Evolutionary conservation across 2,329 filamentous ascomycete genomes (phyloP).

Genomic region (Aspergillus jensenii): DNA sequence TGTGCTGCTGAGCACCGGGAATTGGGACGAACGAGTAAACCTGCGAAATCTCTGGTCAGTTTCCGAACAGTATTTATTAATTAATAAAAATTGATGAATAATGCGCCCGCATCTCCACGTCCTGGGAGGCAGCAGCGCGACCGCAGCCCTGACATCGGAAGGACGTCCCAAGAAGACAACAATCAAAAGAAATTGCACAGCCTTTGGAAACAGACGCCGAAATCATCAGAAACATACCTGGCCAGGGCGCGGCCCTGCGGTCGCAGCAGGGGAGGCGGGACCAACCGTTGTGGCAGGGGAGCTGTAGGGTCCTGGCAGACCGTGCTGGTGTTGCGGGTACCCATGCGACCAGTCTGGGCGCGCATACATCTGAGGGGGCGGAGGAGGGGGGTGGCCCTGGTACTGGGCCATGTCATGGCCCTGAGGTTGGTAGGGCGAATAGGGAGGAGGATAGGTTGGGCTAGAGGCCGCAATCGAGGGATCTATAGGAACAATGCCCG

Average conservation of each 20-base stretch:
- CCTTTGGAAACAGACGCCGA: slow-evolving; percentile 31
- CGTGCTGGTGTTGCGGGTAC: slow-evolving; percentile 48
- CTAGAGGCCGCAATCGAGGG: slow-evolving; percentile 91
- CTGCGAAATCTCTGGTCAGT: slow-evolving; percentile 48
- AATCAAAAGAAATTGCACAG: slow-evolving; percentile 26
- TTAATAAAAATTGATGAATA: slow-evolving; percentile 18
- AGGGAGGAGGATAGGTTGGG: slow-evolving; percentile 83
- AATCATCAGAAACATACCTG: slow-evolving; percentile 56
- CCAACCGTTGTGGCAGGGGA: slow-evolving; percentile 59
- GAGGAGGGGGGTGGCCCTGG: slow-evolving; percentile 47
- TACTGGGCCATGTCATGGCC: slow-evolving; percentile 83
- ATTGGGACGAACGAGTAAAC: slow-evolving; percentile 98
- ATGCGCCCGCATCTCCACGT: slow-evolving; percentile 19
- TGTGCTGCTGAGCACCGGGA: slow-evolving; percentile 94
- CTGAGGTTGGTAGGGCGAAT: slow-evolving; percentile 81
- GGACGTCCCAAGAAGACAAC: slow-evolving; percentile 29
- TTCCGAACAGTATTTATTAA: not conserved
- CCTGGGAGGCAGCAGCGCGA: slow-evolving; percentile 16
- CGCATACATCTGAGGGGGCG: slow-evolving; percentile 48
- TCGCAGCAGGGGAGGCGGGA: slow-evolving; percentile 60
- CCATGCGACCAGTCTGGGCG: slow-evolving; percentile 48
- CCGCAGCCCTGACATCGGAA: slow-evolving; percentile 18
- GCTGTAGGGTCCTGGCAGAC: slow-evolving; percentile 49
- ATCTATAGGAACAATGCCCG: slow-evolving; percentile 92
- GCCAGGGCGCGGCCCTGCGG: slow-evolving; percentile 61